A percentile compares a stretch with the other conserved stretches of the same genome.
Conservation (phyloP, 345 rosid genomes). For the Syzygium grande region DNA sequence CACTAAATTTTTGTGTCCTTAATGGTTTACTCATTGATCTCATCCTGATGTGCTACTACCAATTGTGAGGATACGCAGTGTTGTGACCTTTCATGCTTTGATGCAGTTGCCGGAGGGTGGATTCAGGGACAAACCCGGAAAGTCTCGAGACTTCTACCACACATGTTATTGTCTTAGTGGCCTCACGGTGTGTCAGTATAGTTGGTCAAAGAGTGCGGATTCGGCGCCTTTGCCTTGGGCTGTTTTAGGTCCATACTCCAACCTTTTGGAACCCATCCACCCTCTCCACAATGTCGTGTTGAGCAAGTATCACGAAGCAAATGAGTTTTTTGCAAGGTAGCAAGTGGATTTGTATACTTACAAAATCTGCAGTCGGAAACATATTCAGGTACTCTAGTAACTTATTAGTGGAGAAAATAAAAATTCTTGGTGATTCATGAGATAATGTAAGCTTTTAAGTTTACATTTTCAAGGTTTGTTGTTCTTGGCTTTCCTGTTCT, state of each 20-base stretch:
- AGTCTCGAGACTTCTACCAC: slow-evolving; percentile 70
- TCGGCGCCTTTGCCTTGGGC: slow-evolving; percentile 46
- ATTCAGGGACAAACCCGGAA: slow-evolving; percentile 82
- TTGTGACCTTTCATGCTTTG: neutral
- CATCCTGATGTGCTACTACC: neutral
- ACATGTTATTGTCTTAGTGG: slow-evolving; percentile 96
- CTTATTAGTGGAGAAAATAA: neutral
- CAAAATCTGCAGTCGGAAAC: neutral
- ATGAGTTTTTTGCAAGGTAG: slow-evolving; percentile 35
- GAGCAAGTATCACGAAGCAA: slow-evolving; percentile 59
- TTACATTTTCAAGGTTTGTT: neutral
- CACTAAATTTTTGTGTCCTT: neutral
- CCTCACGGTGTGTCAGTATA: slow-evolving; percentile 63
- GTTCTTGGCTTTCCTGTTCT: neutral
- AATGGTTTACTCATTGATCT: neutral
- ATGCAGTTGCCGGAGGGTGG: slow-evolving; percentile 66
- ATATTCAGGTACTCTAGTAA: neutral
- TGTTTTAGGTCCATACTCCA: slow-evolving; percentile 63
- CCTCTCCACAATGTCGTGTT: slow-evolving; percentile 69
- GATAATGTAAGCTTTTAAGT: neutral
- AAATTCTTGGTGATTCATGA: neutral
- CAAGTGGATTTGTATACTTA: neutral
- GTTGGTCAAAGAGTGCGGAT: slow-evolving; percentile 42
- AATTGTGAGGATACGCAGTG: neutral
- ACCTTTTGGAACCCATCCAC: slow-evolving; percentile 70